Conservation (phyloP, 179 eudicot species). For the Beta lomatogona region DNA sequence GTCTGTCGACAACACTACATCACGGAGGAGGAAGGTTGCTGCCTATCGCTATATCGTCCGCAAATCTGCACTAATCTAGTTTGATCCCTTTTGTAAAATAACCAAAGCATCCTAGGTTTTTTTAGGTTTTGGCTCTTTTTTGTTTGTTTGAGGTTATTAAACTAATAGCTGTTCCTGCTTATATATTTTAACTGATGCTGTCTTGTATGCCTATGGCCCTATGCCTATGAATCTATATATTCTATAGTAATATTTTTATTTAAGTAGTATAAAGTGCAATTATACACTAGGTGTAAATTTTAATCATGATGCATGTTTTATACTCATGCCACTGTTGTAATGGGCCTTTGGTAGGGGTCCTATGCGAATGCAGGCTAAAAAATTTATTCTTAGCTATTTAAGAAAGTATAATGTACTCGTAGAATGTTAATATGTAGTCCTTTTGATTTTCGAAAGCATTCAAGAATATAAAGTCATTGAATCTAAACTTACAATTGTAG, state of each 20-base stretch:
- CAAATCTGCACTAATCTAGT: slow-evolving; percentile 42
- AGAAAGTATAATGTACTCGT: no score
- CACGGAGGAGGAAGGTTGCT: slow-evolving; percentile 76
- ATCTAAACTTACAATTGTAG: no score
- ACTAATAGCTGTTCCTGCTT: slow-evolving; percentile 12
- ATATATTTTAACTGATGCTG: slow-evolving; percentile 8
- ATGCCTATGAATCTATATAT: neutral
- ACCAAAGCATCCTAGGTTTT: neutral
- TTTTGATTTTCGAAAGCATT: no score
- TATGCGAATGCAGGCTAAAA: no score
- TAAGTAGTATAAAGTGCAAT: neutral
- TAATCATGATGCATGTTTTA: no score
- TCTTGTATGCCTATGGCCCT: slow-evolving; percentile 10
- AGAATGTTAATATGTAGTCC: no score
- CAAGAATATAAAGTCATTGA: no score
- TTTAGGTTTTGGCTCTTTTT: slow-evolving; percentile 23
- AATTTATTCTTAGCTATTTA: no score
- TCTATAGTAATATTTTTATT: neutral
- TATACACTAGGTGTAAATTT: no score
- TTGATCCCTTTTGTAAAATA: neutral
- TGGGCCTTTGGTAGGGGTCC: no score
- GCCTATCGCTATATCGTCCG: slow-evolving; percentile 82
- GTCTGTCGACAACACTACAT: slow-evolving; percentile 77
- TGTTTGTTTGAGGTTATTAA: slow-evolving; percentile 22
- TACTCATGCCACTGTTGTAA: no score